These are phyloP conservation scores for Venturiaceae sp. DNA, from an alignment of 2,329 filamentous ascomycete species.

Conservation along the genomic window DNA sequence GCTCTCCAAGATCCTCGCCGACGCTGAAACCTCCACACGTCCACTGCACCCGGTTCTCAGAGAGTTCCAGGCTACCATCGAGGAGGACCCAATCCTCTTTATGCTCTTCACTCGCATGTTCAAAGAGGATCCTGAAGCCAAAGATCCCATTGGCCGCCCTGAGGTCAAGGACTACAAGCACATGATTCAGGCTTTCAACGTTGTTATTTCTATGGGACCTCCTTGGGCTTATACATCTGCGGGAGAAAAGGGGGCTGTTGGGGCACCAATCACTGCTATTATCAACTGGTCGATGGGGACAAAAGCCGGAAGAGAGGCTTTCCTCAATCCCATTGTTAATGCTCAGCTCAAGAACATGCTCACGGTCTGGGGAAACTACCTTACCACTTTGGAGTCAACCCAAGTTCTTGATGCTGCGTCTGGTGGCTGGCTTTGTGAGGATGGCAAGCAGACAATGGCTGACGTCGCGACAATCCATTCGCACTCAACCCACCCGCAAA, in stretches of 20 bases:
- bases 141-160: conserved; percentile 51
- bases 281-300: background rate
- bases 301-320: background rate
- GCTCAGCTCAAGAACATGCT: background rate
- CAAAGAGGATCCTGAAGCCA: conserved; percentile 51
- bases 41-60: conserved; percentile 40
- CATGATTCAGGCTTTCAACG: background rate
- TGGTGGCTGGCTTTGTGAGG: background rate
- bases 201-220: background rate
- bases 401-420: background rate
- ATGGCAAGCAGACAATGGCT: background rate
- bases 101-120: conserved; percentile 63
- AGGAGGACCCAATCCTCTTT: conserved; percentile 52
- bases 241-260: background rate
- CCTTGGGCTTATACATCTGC: background rate
- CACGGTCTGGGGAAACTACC: background rate
- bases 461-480: background rate
- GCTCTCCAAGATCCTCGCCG: background rate
- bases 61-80: conserved; percentile 59
- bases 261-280: background rate
- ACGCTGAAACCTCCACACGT: background rate
- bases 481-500: background rate
- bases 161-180: conserved; percentile 35
- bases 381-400: background rate
- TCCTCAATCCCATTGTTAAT: background rate